Conservation (phyloP, 1,139 yeast genomes). For the Kluyveromyces sp. region DNA sequence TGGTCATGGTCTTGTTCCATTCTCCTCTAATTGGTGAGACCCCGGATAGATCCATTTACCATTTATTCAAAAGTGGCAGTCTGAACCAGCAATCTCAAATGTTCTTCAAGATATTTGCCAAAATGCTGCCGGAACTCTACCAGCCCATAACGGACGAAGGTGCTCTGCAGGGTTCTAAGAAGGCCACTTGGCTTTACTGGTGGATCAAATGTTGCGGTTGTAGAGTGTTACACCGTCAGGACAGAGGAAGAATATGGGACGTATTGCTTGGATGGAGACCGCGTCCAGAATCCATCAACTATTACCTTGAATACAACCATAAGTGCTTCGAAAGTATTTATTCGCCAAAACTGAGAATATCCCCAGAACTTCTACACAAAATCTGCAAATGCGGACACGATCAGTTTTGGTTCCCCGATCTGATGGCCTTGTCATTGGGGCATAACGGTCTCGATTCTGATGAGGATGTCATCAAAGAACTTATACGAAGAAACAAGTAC, state of each 20-base stretch:
- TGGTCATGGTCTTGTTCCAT: constrained; percentile 69
- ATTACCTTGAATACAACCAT: constrained; percentile 34
- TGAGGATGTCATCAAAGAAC: constrained; percentile 26
- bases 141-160: constrained; percentile 78
- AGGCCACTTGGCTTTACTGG: constrained; percentile 91
- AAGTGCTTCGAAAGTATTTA: constrained; percentile 29
- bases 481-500: constrained; percentile 24
- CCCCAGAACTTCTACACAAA: constrained; percentile 14
- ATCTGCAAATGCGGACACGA: constrained; percentile 24
- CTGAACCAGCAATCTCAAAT: constrained; percentile 35
- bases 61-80: constrained; percentile 57
- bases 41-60: constrained; percentile 24
- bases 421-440: constrained; percentile 27
- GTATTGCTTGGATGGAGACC: constrained; percentile 72
- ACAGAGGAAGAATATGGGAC: constrained; percentile 89
- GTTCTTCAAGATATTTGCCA: constrained; percentile 58
- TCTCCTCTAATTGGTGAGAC: constrained; percentile 43
- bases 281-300: constrained; percentile 30
- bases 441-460: constrained; percentile 23
- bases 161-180: constrained; percentile 50
- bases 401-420: constrained; percentile 34
- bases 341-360: constrained; percentile 13
- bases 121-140: constrained; percentile 70
- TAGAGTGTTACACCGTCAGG: constrained; percentile 73
- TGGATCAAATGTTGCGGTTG: constrained; percentile 94